Base-by-base conservation (phyloP, 179 eudicot species). In the Gypsophila paniculata region DNA sequence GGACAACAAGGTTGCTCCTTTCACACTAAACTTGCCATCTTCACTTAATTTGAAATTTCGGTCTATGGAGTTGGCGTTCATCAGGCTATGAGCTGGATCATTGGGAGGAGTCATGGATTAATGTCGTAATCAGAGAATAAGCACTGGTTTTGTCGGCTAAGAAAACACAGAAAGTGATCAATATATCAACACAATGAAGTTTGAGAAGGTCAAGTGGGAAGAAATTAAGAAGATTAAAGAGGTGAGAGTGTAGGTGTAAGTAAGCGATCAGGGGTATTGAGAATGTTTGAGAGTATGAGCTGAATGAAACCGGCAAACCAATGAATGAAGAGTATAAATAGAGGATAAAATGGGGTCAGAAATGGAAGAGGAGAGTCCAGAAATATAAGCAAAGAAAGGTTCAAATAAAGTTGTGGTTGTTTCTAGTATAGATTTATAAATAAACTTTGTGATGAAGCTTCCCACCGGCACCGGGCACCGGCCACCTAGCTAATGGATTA, bases 11-110 rank as follows among this genome's bases (percentile, higher is more conserved):
- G 84, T 77, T 21, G 81, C 67, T 2, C 85, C 83, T 61, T 70
- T 78, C 1, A 84, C 85, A 39, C 19, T 76, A 42, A 87, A 77
- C 49, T 83, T 87, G 1, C 87, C 86, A 62, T 78, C 81, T 0
- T 54, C 72, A 5, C 81, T 67, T 49, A 85, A 75, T 3, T 76
- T 64, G 26, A 87, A 82, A 48, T 58, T 34, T 63, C 58, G 62
- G n/a, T 80, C 68, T 51, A 79, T 61, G 55, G 74, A 61, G 3
- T 72, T 67, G 6, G 22, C 59, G 6, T 2, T 46, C 52, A 5
- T 54, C 1, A 5, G 22, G 36, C 54, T 66, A 42, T 19, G 9
- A 53, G 26, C 72, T 66, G 63, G 74, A 25, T 79, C 79, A 68
- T 79, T 79, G 67, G 79, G 77, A 32, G 82, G 78, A 26, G 82